A percentile compares a stretch with the other conserved stretches of the same genome.
Conservation (phyloP, 768 basidiomycete species). For the Amanita fuliginea region DNA sequence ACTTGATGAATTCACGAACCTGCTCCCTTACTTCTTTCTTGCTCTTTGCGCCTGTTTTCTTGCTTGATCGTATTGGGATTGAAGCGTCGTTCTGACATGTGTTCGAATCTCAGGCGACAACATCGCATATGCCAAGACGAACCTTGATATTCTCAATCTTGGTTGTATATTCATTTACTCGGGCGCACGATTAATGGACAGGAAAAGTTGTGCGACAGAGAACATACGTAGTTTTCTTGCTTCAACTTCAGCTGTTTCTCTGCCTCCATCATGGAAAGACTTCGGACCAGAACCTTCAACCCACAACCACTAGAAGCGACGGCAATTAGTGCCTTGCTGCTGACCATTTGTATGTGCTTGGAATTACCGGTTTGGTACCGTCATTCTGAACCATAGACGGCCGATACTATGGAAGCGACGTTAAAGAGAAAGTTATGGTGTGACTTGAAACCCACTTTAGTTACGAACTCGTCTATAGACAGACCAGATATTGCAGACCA, state of each 20-base stretch:
- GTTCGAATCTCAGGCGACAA: neutral
- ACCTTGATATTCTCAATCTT: constrained; percentile 55
- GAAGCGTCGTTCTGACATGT: constrained; percentile 43
- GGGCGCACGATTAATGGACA: neutral
- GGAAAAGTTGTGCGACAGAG: neutral
- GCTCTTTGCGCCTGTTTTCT: constrained; percentile 61
- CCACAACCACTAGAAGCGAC: constrained; percentile 54
- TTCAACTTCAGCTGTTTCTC: constrained; percentile 30
- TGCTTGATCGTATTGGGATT: constrained; percentile 57
- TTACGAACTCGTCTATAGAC: constrained; percentile 40
- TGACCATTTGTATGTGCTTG: neutral
- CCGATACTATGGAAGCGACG: constrained; percentile 35
- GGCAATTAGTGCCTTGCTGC: neutral
- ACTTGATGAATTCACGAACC: constrained; percentile 21
- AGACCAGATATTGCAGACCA: constrained; percentile 35
- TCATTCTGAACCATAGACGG: constrained; percentile 75
- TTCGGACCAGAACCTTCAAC: constrained; percentile 21
- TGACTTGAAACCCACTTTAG: constrained; percentile 27
- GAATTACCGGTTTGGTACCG: constrained; percentile 54
- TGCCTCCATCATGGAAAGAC: neutral
- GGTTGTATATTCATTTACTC: constrained; percentile 49
- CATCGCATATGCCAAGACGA: neutral
- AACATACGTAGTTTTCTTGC: constrained; percentile 33
- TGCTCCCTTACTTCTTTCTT: constrained; percentile 70
- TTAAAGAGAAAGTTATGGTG: neutral